Evolutionary conservation across 1,284 basidiomycete genomes (phyloP).

Genomic region (Boletus holoroseus): DNA sequence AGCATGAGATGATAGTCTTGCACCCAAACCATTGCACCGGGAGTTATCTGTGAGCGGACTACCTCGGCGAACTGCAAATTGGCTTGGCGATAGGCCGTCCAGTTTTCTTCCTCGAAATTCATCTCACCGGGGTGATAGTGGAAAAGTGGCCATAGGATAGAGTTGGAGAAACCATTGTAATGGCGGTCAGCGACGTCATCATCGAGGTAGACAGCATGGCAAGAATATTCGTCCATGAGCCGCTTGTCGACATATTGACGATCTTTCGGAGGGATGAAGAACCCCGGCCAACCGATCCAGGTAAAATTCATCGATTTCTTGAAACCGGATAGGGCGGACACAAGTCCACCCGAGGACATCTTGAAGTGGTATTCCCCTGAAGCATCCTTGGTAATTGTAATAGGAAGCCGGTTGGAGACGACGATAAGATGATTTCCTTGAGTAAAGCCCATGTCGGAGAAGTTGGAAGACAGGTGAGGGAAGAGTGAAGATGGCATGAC

Average conservation of each 20-base stretch:
- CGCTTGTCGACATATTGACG: constrained; percentile 80
- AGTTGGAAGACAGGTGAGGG: constrained; percentile 26
- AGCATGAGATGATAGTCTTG: constrained; percentile 99
- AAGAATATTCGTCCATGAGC: constrained; percentile 91
- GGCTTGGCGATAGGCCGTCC: constrained; percentile 96
- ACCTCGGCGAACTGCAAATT: constrained; percentile 93
- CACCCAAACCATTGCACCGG: constrained; percentile 97
- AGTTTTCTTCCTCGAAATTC: constrained; percentile 99
- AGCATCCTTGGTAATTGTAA: constrained; percentile 86
- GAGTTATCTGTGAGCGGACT: constrained; percentile 70
- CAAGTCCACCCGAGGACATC: constrained; percentile 94
- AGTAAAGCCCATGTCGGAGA: constrained; percentile 36
- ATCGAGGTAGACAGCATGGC: constrained; percentile 95
- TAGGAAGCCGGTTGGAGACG: constrained; percentile 91
- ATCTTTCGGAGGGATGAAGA: constrained; percentile 86
- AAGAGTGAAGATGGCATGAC: constrained; percentile 29
- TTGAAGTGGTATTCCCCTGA: constrained; percentile 92
- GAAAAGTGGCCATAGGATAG: constrained; percentile 98
- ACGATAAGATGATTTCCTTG: constrained; percentile 79
- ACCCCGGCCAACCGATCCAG: constrained; percentile 92
- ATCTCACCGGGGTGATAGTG: constrained; percentile 99
- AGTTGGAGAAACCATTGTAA: constrained; percentile 99
- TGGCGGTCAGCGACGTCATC: constrained; percentile 97
- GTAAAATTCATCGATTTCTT: constrained; percentile 96
- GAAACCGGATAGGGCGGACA: constrained; percentile 90